Base-by-base conservation (phyloP, 495 filamentous ascomycete genomes). In the Talaromyces ruber region DNA sequence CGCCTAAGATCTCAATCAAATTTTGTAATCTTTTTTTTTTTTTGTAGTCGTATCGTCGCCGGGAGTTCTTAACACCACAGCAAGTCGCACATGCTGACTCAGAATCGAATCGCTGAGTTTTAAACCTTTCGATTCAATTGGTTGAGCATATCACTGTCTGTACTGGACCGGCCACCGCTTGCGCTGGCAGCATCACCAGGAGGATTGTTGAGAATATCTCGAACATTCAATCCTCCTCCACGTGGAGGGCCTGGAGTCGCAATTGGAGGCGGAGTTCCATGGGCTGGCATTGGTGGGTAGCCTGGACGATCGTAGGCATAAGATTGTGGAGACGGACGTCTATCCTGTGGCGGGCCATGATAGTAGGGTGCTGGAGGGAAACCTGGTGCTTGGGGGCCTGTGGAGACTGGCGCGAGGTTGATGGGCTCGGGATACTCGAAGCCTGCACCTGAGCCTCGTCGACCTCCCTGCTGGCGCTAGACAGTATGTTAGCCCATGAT, bases 111-210 rank as follows among this genome's bases (percentile, higher is more conserved):
- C 14, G 66, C 67, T 63, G 74, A 66, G 43, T 66, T 67, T 37
- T 71, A 68, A 5, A 73, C 76, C 24, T 75, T 76, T 32, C 79
- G 77, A 63, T 82, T 81, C 62, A 84, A 65, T 43, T 79, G 77
- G 66, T 82, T 81, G 52, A 84, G 72, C 82, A 84, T 84, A 62
- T 81, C 77, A 60, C 76, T 83, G 63, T 84, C 82, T 16, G 80
- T 78, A 62, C 75, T 81, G 43, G 79, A 80, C 16, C 80, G 76
- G n/a, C 74, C 79, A 24, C 66, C 70, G 14, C 47, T 74, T 71
- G 37, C 71, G 26, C 51, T 24, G 26, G 51, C 70, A 60, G 26
- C 21, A 29, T 65, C 67, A 62, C 74, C 78, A 39, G 75, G 72
- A 0, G 74, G 74, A 57, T 80, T 79, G 39, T 51, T 67, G 22